These are phyloP conservation scores for Artemisia argyi DNA, from an alignment of 129 eudicot genomes.

Conservation along the genomic window DNA sequence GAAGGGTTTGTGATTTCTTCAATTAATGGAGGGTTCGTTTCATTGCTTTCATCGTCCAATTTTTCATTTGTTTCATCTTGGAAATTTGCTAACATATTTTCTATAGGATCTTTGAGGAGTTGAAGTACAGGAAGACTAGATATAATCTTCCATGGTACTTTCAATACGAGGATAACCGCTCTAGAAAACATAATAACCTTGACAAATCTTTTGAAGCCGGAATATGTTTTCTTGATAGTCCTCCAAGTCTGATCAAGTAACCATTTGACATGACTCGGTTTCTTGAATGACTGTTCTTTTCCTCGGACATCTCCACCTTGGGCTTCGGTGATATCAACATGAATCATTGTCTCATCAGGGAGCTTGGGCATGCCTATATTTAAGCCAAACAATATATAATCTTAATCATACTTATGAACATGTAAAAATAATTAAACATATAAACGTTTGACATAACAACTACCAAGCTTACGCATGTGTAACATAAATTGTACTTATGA, in stretches of 20 bases:
- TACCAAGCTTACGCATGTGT: too few relatives aligned
- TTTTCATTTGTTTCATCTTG: slow-evolving; percentile 11
- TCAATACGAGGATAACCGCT: slow-evolving; percentile 24
- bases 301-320: neutral
- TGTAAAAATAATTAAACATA: too few relatives aligned
- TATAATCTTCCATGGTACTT: slow-evolving; percentile 47
- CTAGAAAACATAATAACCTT: slow-evolving; percentile 24
- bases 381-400: too few relatives aligned
- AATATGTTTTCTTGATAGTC: slow-evolving; percentile 2
- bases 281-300: neutral
- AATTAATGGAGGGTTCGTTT: slow-evolving; percentile 35
- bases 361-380: neutral
- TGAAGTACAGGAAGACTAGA: slow-evolving; percentile 45
- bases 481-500: too few relatives aligned
- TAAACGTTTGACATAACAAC: too few relatives aligned
- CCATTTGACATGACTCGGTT: slow-evolving; percentile 4
- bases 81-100: slow-evolving; percentile 1
- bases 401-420: too few relatives aligned
- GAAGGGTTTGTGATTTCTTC: slow-evolving; percentile 77
- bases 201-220: slow-evolving; percentile 18
- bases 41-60: neutral
- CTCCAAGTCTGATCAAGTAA: neutral
- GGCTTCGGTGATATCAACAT: neutral
- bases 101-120: slow-evolving; percentile 34
- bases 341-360: neutral